These are phyloP conservation scores for Xylariaceae sp. DNA, from an alignment of 2,329 filamentous ascomycete species.

Conservation along the genomic window DNA sequence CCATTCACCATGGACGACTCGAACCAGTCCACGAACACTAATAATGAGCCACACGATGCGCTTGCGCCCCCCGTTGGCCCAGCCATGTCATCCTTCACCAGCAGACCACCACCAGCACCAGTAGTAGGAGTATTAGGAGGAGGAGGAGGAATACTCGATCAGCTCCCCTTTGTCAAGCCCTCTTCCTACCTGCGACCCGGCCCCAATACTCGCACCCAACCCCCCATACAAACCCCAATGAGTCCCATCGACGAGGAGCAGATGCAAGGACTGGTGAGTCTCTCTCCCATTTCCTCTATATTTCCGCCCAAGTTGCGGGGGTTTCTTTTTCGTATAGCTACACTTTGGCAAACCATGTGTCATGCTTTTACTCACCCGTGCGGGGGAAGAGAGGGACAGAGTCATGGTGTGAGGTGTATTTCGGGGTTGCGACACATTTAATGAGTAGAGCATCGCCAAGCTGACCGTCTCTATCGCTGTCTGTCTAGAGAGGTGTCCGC, in stretches of 20 bases:
- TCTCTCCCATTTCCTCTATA: conserved; percentile 2
- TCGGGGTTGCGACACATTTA: too few relatives aligned
- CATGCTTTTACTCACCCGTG: too few relatives aligned
- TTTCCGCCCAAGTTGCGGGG: too few relatives aligned
- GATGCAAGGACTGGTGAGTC: conserved; percentile 69
- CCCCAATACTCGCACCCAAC: conserved; percentile 37
- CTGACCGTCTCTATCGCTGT: conserved; percentile 13
- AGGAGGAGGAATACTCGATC: too few relatives aligned
- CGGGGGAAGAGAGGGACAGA: neutral
- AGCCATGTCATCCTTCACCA: conserved; percentile 3
- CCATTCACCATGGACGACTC: conserved; percentile 25
- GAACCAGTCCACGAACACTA: conserved; percentile 12
- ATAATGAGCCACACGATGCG: conserved; percentile 21
- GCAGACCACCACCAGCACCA: conserved; percentile 26
- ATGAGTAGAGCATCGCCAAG: conserved; percentile 1
- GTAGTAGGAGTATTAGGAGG: too few relatives aligned
- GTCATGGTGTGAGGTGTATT: neutral
- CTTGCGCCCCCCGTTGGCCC: conserved; percentile 18
- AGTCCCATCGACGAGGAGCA: conserved; percentile 71
- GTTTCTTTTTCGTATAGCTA: too few relatives aligned
- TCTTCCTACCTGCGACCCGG: conserved; percentile 53
- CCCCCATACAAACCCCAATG: conserved; percentile 43
- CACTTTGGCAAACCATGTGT: too few relatives aligned
- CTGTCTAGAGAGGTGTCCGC: conserved; percentile 75
- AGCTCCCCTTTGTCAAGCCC: conserved; percentile 57